Evolutionary conservation across 371 early-diverging fungal species (phyloP).

Genomic region (Blakeslea trispora): DNA sequence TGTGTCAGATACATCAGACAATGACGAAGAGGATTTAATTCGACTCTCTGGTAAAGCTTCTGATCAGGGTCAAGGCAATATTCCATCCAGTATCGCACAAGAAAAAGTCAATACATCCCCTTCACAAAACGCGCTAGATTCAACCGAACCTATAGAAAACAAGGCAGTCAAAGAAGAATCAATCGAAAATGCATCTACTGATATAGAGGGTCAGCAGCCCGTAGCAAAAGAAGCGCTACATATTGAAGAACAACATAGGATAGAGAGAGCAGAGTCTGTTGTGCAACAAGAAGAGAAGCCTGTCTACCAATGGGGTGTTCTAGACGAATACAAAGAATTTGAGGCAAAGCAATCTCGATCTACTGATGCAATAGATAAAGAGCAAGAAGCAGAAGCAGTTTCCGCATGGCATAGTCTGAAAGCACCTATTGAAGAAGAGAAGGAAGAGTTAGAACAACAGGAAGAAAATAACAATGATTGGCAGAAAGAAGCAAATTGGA

Average conservation of each 20-base stretch:
- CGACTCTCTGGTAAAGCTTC: background rate
- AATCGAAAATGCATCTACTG: no score
- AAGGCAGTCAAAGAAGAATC: no score
- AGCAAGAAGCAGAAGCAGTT: background rate
- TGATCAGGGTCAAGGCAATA: background rate
- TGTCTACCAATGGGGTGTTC: background rate
- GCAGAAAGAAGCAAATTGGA: background rate
- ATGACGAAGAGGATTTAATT: background rate
- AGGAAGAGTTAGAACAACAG: background rate
- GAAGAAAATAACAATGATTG: no score
- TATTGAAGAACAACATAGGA: no score
- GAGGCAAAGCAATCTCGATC: background rate
- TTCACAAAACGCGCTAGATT: no score
- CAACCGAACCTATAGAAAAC: no score
- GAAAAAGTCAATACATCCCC: no score
- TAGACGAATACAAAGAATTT: background rate
- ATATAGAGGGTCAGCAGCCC: no score
- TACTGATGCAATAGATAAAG: background rate
- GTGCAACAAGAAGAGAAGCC: background rate
- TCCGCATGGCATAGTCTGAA: background rate
- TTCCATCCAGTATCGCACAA: no score
- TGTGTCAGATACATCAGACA: conserved; percentile 3
- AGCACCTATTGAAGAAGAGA: background rate
- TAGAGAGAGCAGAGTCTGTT: no score
- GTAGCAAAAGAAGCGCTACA: no score